Base-by-base conservation (phyloP, 164 flowering plant species). In the Umbellularia californica region DNA sequence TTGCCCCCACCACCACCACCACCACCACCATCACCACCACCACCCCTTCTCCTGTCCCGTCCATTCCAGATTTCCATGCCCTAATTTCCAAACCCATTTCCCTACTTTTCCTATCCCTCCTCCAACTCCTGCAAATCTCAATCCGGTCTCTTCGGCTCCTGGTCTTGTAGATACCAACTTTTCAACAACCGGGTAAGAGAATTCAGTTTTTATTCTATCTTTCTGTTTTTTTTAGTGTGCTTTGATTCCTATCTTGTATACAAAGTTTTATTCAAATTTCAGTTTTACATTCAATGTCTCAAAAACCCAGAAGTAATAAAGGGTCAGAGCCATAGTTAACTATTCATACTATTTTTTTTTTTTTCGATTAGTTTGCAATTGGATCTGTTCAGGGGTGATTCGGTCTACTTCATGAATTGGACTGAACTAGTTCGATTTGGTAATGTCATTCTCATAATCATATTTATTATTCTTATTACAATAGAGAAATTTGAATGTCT, bases 1-100 rank as follows among this genome's bases (percentile, higher is more conserved):
- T n/a, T 33, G 22, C 65, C 20, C 2, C 63, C 73, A 24, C 19
- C 73, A 17, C 10, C 73, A 24, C 23, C 70, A 19, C 15, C 73
- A 58, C 65, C 62, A 55, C 3, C 64, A 24, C 62, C 64, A 52
- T 47, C 62, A n/a, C 47, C 63, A 51, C 28, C 63, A 14, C n/a
- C 73, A 55, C n/a, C 23, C 73, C 19, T 60, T 64, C 64, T 71
- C 22, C 0, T 71, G 73, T 12, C 73, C 50, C 41, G n/a, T 70
- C 17, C 62, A 58, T 20, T 20, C 62, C 19, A 58, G n/a, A 58
- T 58, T 60, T 60, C 64, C 7, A 0, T 11, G 11, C 64, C 64
- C n/a, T 0, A 17, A 6, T 19, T 19, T 20, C 64, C 73, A 41
- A 41, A 41, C 47, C 47, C 47, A 41, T 41, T 5, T 27, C 47